Percentiles rank a stretch among this genome's conserved stretches.
Evolutionary conservation across 108 stramenopile genomes (phyloP).

Genomic region (Skeletonema marinoi): DNA sequence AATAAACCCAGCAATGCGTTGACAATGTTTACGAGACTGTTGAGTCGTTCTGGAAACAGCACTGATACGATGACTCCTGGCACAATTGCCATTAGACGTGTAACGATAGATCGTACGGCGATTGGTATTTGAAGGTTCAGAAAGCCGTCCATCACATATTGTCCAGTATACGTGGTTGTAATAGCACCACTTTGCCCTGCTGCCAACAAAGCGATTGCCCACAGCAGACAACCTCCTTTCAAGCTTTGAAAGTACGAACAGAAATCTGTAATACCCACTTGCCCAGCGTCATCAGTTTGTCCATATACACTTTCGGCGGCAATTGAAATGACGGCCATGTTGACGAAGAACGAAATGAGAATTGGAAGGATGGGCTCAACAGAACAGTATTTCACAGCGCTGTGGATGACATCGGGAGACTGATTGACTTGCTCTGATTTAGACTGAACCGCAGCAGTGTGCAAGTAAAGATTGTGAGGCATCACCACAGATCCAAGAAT

Average conservation of each 20-base stretch:
- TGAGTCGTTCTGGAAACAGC: constrained; percentile 60
- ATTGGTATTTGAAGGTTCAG: constrained; percentile 66
- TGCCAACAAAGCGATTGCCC: constrained; percentile 84
- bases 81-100: constrained; percentile 73
- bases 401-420: constrained; percentile 36
- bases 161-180: constrained; percentile 89
- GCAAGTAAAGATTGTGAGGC: constrained; percentile 90
- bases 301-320: constrained; percentile 82
- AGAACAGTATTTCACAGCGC: constrained; percentile 77
- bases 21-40: constrained; percentile 73
- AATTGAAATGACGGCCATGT: constrained; percentile 80
- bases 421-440: constrained; percentile 48
- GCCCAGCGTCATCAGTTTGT: constrained; percentile 18
- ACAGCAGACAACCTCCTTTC: constrained; percentile 67
- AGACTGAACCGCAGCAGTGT: constrained; percentile 77
- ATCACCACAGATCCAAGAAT: constrained; percentile 85
- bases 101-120: constrained; percentile 66
- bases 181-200: constrained; percentile 82
- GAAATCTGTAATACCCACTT: constrained; percentile 65
- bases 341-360: constrained; percentile 78
- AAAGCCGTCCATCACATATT: constrained; percentile 90
- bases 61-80: constrained; percentile 78
- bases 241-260: constrained; percentile 60
- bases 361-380: constrained; percentile 83
- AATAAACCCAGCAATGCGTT: constrained; percentile 76